A percentile compares a stretch with the other conserved stretches of the same genome.
phyloP scores from a whole-genome alignment of 768 basidiomycete genomes.

The Leccinum truebloodii region DNA sequence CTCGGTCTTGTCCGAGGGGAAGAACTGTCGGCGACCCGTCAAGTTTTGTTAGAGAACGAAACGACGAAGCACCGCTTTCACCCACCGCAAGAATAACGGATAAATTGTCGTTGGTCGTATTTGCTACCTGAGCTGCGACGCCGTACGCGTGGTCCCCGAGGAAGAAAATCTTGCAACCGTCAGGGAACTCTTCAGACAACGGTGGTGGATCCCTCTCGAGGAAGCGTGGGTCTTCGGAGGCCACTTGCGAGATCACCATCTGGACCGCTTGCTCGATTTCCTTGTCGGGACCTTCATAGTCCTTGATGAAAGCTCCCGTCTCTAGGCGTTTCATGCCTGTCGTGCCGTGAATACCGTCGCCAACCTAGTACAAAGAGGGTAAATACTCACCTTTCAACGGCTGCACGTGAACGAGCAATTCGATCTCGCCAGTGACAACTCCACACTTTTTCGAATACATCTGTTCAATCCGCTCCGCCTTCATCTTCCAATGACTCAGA shows the following conservation, averaged over 20 bases:
- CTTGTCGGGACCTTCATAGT: constrained; percentile 82
- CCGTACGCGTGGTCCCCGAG: constrained; percentile 94
- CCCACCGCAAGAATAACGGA: constrained; percentile 87
- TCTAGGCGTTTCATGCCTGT: constrained; percentile 89
- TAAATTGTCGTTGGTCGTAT: constrained; percentile 65
- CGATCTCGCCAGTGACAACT: constrained; percentile 79
- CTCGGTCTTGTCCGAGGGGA: constrained; percentile 80
- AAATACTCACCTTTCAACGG: constrained; percentile 76
- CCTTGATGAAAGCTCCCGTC: constrained; percentile 89
- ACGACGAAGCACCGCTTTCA: constrained; percentile 1
- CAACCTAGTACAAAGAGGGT: neutral
- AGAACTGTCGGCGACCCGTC: constrained; percentile 57
- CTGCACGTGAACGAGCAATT: constrained; percentile 83
- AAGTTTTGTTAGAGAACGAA: constrained; percentile 3
- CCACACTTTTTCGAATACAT: constrained; percentile 88
- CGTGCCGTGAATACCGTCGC: neutral
- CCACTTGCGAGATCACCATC: constrained; percentile 76
- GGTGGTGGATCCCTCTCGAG: constrained; percentile 81
- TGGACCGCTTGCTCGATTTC: constrained; percentile 88
- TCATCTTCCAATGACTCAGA: constrained; percentile 74
- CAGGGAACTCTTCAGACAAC: constrained; percentile 86
- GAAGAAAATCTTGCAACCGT: constrained; percentile 92
- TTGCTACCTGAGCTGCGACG: constrained; percentile 87
- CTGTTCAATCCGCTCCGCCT: constrained; percentile 79
- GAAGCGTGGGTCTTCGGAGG: constrained; percentile 87